Conservation (phyloP, 768 basidiomycete genomes). For the Hydnum rufescens region DNA sequence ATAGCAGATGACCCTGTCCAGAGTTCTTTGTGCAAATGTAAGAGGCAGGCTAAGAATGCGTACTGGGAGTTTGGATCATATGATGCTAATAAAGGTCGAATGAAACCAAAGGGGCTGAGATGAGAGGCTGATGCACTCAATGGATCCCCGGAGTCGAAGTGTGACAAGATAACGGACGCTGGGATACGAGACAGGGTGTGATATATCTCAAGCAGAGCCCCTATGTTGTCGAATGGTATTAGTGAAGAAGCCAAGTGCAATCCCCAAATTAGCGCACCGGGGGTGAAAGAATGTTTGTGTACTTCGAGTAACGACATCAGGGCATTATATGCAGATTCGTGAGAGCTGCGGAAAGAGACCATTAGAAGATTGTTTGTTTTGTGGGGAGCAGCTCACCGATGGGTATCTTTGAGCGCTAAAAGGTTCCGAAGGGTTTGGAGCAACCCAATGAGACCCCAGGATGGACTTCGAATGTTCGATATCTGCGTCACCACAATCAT, state of each 20-base stretch:
- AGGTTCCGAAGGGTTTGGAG: too few relatives aligned
- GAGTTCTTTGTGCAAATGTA: slow-evolving; percentile 31
- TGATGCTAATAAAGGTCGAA: slow-evolving; percentile 36
- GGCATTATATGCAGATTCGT: too few relatives aligned
- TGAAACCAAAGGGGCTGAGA: slow-evolving; percentile 16
- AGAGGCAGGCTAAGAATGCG: slow-evolving; percentile 44
- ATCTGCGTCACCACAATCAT: neutral
- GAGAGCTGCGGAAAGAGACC: too few relatives aligned
- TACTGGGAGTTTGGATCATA: slow-evolving; percentile 39
- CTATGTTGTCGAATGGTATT: too few relatives aligned
- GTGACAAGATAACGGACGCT: neutral
- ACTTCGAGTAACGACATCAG: too few relatives aligned
- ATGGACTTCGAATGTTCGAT: slow-evolving; percentile 21
- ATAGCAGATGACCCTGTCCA: slow-evolving; percentile 26
- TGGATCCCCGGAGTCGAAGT: neutral
- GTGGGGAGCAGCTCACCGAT: too few relatives aligned
- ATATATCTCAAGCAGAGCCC: neutral
- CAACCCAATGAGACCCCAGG: slow-evolving; percentile 14
- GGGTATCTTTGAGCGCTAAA: too few relatives aligned
- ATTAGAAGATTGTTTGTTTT: too few relatives aligned
- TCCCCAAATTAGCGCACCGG: too few relatives aligned
- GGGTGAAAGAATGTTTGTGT: too few relatives aligned
- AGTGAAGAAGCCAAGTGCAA: too few relatives aligned
- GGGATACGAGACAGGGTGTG: neutral
- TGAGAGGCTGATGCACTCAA: neutral